Evolutionary conservation across 129 eudicot genomes (phyloP), one percentile per base, ranked within the genome.

Genomic region (Flaveria sonorensis): DNA sequence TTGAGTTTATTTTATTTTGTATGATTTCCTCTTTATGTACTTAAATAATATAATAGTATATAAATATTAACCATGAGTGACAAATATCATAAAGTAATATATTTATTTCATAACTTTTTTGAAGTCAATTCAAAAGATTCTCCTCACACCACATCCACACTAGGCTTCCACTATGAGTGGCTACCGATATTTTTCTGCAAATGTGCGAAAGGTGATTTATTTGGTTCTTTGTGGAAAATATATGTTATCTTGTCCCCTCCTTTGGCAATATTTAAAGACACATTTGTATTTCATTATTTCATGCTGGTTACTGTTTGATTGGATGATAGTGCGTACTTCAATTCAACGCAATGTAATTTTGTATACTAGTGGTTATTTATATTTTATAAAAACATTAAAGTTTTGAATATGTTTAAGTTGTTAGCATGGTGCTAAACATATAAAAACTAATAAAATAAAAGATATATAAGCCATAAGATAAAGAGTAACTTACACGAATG

Each of bases 101-200:
- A 12, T 42, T 72, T 53, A 28, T 52, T 43, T n/a, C 1, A 66
- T 15, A 39, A 66, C 50, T 16, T 66, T 11, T 73, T 55, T 42
- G 60, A 74, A 60, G 84, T 73, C 80, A 66, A 73, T 65, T 73
- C 79, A 68, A 80, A 79, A 67, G 79, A 80, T 80, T 80, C 79
- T 73, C 28, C 20, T 74, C 64, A 68, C 84, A 80, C 84, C 83
- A 73, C 57, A 80, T 63, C 70, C 62, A 80, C 70, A 80, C 74
- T 73, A 73, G 70, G 70, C 79, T 65, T 80, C 83, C 83, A 80
- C 84, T 80, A 80, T 11, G 75, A 73, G 84, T 51, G 84, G 84
- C 80, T 73, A 57, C 24, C 45, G 47, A 63, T 73, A 40, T 66
- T 65, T 68, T 53, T 62, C 23, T 43, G 55, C 43, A 73, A 79